These are phyloP conservation scores for Mycogone perniciosa DNA, from an alignment of 2,329 filamentous ascomycete species.

Conservation along the genomic window DNA sequence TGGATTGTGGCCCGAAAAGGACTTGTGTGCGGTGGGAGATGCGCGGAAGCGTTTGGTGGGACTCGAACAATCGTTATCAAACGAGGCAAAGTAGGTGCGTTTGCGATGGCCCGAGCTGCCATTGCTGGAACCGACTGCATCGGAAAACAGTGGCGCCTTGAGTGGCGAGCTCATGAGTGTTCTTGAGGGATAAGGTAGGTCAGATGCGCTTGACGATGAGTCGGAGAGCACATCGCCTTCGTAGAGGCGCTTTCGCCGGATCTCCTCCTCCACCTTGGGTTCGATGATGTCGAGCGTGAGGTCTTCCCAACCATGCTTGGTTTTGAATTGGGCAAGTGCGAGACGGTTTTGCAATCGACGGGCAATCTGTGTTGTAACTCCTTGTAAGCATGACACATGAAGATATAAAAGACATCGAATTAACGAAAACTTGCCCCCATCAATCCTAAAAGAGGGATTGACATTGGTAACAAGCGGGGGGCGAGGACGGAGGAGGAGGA, in stretches of 20 bases:
- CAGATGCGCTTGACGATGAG: conserved; percentile 78
- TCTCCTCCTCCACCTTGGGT: conserved; percentile 72
- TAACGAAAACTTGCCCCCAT: neutral
- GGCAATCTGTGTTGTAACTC: conserved; percentile 61
- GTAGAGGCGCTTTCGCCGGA: conserved; percentile 63
- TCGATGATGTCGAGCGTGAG: conserved; percentile 81
- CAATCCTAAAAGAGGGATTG: neutral
- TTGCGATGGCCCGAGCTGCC: conserved; percentile 61
- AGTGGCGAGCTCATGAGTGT: conserved; percentile 78
- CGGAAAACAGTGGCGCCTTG: conserved; percentile 77
- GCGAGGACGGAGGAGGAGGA: neutral
- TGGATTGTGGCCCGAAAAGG: conserved; percentile 48
- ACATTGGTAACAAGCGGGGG: neutral
- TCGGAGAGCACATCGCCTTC: conserved; percentile 75
- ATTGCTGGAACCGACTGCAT: conserved; percentile 66
- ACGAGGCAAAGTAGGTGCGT: conserved; percentile 54
- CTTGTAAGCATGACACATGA: conserved; percentile 12
- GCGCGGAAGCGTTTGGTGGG: conserved; percentile 63
- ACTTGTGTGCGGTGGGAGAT: conserved; percentile 55
- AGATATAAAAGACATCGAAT: neutral
- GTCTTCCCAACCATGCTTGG: conserved; percentile 91
- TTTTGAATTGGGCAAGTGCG: conserved; percentile 94
- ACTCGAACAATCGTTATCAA: conserved; percentile 50
- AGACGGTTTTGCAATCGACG: conserved; percentile 88
- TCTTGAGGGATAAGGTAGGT: conserved; percentile 61